Evolutionary conservation across 352 stramenopile genomes (phyloP), one percentile per base, ranked within the genome.

Genomic region (Phytophthora pluvialis): DNA sequence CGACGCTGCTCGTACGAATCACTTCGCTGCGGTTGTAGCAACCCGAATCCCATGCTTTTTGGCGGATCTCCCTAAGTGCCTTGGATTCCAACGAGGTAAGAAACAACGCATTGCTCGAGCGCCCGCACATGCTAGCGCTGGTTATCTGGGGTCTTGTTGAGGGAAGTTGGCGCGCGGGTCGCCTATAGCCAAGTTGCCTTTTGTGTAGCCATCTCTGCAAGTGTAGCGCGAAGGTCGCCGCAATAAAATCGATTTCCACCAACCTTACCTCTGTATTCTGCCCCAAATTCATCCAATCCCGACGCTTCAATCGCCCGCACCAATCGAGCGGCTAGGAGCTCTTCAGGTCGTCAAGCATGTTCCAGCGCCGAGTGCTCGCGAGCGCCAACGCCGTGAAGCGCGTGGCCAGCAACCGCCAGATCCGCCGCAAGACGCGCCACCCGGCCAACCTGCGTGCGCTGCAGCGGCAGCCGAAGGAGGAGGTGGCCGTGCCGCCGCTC

Each of bases 381-480:
- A 78, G 71, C 60, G 46, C 68, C 57, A 67, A 60, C 67, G 78
- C 65, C 63, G 45, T 81, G 18, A 73, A 90, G 75, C 87, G 87
- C 50, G 85, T 93, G 68, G 77, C 82, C 63, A 92, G 81, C 68
- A 93, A 95, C 74, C 87, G 87, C 47, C 87, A 95, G 74, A 90
- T 95, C 70, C 86, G 86, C 21, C 87, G 87, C 67, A 89, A 90
- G 74, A 81, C 85, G 38, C 83, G 83, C 62, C 87, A 95, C 66
- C 87, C 87, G 31, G 78, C 85, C 5, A 81, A 82, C 31, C 70
- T 93, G 32, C 84, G 84, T 43, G 83, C 82, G 26, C 62, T 87
- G 64, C 77, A 89, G 71, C 84, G 85, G 63, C 74, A 87, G 66
- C 79, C 77, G 32, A 70, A 86, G 60, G 67, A 75, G 39, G 67